A percentile compares a stretch with the other conserved stretches of the same genome.
phyloP scores from a whole-genome alignment of 2,329 filamentous ascomycete genomes.

The Exophiala sideris region DNA sequence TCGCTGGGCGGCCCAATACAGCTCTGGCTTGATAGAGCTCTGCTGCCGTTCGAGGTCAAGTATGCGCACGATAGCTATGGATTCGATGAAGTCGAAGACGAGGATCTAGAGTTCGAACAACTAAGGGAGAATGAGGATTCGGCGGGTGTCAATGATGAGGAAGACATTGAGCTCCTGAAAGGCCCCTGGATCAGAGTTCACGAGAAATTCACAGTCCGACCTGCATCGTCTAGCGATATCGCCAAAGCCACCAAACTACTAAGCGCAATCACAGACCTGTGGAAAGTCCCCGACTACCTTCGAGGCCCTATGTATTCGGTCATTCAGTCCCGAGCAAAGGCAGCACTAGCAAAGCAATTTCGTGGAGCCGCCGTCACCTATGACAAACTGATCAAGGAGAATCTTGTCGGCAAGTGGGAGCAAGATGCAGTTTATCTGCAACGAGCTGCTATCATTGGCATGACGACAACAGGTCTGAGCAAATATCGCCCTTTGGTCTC shows the following conservation, averaged over 20 bases:
- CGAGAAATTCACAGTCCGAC: conserved; percentile 38
- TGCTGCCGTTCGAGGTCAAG: conserved; percentile 44
- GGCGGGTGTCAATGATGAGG: conserved; percentile 50
- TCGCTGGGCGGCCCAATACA: conserved; percentile 42
- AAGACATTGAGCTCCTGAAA: conserved; percentile 51
- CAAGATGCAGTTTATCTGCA: conserved; percentile 60
- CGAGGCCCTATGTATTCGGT: conserved; percentile 66
- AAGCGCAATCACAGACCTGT: conserved; percentile 53
- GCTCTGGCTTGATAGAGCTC: conserved; percentile 56
- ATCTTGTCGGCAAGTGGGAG: conserved; percentile 59
- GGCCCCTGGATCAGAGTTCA: conserved; percentile 45
- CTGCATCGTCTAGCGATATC: conserved; percentile 30
- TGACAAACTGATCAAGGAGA: conserved; percentile 47
- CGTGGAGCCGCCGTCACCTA: conserved; percentile 51
- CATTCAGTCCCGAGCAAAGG: conserved; percentile 57
- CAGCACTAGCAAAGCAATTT: conserved; percentile 46
- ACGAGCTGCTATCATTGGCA: conserved; percentile 58
- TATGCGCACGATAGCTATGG: conserved; percentile 50
- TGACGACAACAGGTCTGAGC: conserved; percentile 76
- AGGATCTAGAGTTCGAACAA: conserved; percentile 57
- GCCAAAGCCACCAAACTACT: conserved; percentile 35
- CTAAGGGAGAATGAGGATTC: conserved; percentile 61
- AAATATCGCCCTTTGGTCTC: conserved; percentile 73
- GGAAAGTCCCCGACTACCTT: conserved; percentile 52
- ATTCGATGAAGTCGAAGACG: conserved; percentile 57